Evolutionary conservation across 176 grass and related monocot genomes (phyloP), one percentile per base, ranked within the genome.

Genomic region (Juncus effusus): DNA sequence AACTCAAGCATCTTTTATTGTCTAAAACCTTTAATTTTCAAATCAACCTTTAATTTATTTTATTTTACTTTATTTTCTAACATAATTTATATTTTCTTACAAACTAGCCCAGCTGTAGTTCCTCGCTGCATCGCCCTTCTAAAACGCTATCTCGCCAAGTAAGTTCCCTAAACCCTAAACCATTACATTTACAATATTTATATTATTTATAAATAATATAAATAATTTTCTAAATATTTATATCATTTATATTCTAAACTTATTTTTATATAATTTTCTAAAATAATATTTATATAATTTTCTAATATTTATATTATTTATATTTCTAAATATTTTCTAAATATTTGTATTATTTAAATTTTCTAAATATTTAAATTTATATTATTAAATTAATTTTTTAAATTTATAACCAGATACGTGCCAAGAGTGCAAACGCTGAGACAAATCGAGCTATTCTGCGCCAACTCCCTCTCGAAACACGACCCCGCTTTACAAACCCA

Each of bases 61-160:
- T 70, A 54, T 53, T 50, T 10, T 49, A 51, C 3, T 0, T 19
- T 37, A 53, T 38, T 42, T 59, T 68, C 28, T 67, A 64, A 85
- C 73, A 41, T 73, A 39, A 61, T 61, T 53, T 68, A 78, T 74
- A n/a, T 89, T 74, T 79, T 65, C 67, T 79, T 64, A 51, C 50
- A 44, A 61, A 84, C 72, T 85, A 97, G 94, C 85, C 94, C 94
- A 69, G 94, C 94, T 67, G 94, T 97, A 62, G 85, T 97, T 73
- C 94, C 88, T 12, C 91, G 80, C 74, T 97, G 94, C 6, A 86
- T 97, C 15, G 75, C 85, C 15, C 79, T 92, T 57, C 74, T 97
- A 77, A 97, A 93, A 78, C 82, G 80, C 62, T 97, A 97, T 82
- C 94, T 97, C 81, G 84, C 91, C 56, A 73, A 83, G 88, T 97